These are phyloP conservation scores for Fusarium anguioides DNA, from an alignment of 2,329 filamentous ascomycete genomes.

Conservation along the genomic window DNA sequence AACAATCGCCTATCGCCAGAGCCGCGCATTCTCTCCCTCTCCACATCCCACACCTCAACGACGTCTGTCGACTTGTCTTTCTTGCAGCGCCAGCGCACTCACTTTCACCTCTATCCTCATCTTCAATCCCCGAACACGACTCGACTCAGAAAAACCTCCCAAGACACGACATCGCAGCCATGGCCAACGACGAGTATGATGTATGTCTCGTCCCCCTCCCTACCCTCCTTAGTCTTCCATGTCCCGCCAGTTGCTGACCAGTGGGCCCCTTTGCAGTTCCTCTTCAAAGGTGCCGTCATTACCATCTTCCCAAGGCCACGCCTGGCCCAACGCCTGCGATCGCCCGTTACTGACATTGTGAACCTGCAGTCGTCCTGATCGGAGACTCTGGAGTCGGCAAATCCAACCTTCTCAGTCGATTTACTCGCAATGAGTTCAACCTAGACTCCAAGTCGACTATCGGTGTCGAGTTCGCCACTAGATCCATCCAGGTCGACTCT, in stretches of 20 bases:
- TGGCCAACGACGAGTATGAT: conserved; percentile 99
- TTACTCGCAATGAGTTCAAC: conserved; percentile 99
- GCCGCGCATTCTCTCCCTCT: conserved; percentile 50
- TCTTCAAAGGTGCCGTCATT: conserved; percentile 88
- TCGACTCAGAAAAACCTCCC: conserved; percentile 22
- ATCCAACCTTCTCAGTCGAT: conserved; percentile 99
- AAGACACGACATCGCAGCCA: conserved; percentile 61
- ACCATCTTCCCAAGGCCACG: conserved; percentile 30
- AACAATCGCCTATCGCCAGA: conserved; percentile 48
- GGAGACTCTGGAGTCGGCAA: conserved; percentile 99
- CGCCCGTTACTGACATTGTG: conserved; percentile 47
- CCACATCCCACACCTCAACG: conserved; percentile 48
- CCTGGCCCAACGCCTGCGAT: conserved; percentile 26
- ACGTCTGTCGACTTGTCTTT: conserved; percentile 44
- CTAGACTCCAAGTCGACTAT: conserved; percentile 99
- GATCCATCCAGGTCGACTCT: conserved; percentile 97
- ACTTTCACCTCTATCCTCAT: conserved; percentile 30
- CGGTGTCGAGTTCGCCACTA: conserved; percentile 98
- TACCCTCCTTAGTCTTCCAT: conserved; percentile 26
- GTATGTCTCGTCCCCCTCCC: conserved; percentile 66
- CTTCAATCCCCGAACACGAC: conserved; percentile 28
- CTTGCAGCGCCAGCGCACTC: conserved; percentile 41
- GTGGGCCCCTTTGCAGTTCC: conserved; percentile 73
- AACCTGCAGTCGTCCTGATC: conserved; percentile 86
- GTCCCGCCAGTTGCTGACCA: conserved; percentile 49